These are phyloP conservation scores for Streptanthus diversifolius DNA, from an alignment of 345 rosid species.

Conservation along the genomic window DNA sequence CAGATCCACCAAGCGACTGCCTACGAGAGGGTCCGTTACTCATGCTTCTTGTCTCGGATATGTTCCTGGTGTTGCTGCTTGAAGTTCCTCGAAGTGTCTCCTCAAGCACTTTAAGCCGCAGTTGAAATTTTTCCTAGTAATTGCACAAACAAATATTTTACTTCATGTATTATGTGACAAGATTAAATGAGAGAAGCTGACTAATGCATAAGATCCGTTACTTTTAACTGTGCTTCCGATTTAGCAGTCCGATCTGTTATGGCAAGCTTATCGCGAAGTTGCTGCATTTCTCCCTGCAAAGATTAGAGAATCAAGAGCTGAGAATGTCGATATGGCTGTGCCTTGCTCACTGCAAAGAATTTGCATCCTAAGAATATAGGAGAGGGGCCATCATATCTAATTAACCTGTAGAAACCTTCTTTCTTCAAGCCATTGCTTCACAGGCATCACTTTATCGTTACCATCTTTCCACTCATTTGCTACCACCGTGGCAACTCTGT, in stretches of 20 bases:
- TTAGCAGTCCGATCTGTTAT: conserved; percentile 85
- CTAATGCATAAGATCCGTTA: conserved; percentile 26
- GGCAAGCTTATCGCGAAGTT: conserved; percentile 92
- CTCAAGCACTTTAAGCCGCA: conserved; percentile 93
- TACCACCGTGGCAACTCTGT: conserved; percentile 95
- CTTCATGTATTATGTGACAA: neutral
- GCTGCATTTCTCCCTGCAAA: conserved; percentile 97
- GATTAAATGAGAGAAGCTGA: neutral
- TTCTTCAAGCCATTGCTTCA: conserved; percentile 99
- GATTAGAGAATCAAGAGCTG: neutral
- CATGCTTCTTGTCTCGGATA: conserved; percentile 64
- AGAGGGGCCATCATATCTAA: conserved; percentile 16
- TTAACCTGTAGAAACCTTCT: conserved; percentile 91
- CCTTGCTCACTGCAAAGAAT: neutral
- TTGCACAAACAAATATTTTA: neutral
- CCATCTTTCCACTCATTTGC: conserved; percentile 99
- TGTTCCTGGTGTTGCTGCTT: conserved; percentile 46
- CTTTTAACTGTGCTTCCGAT: conserved; percentile 95
- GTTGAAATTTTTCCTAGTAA: conserved; percentile 82
- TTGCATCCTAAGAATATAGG: conserved; percentile 2
- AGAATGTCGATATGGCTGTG: neutral
- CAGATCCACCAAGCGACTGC: conserved; percentile 95
- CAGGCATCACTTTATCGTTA: conserved; percentile 99
- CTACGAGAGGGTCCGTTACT: conserved; percentile 94
- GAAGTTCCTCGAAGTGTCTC: conserved; percentile 85